Evolutionary conservation across 768 basidiomycete species (phyloP).

Genomic region (Xerocomellus dryophilus): DNA sequence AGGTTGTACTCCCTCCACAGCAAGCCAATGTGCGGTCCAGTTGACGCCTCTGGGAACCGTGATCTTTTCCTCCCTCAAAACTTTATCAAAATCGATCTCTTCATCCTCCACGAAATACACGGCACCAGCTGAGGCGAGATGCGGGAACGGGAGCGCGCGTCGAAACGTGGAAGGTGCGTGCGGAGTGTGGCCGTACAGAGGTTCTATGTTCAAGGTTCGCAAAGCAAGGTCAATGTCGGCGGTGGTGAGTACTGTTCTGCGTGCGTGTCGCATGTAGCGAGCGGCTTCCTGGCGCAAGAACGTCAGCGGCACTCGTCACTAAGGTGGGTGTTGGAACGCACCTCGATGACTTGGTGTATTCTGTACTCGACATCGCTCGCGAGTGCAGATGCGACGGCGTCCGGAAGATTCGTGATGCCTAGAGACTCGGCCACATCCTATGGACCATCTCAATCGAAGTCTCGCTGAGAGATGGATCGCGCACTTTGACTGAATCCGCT

Average conservation of each 20-base stretch:
- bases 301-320: not conserved
- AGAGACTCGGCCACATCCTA: conserved; percentile 92
- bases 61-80: conserved; percentile 83
- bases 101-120: conserved; percentile 96
- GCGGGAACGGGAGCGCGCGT: conserved; percentile 46
- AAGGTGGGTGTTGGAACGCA: conserved; percentile 29
- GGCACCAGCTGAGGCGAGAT: conserved; percentile 51
- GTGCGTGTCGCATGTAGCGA: conserved; percentile 93
- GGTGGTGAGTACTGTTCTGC: conserved; percentile 85
- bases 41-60: conserved; percentile 73
- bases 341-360: conserved; percentile 92
- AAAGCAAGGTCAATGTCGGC: conserved; percentile 92
- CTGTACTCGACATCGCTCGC: conserved; percentile 98
- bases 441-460: conserved; percentile 11
- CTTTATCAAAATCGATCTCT: conserved; percentile 93
- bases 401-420: conserved; percentile 70
- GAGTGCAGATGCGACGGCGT: conserved; percentile 75
- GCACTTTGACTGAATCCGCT: conserved; percentile 59
- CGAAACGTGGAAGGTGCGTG: conserved; percentile 37
- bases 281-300: conserved; percentile 65
- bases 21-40: conserved; percentile 97
- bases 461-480: conserved; percentile 16
- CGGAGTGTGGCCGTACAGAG: conserved; percentile 65
- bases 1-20: conserved; percentile 96
- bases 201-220: conserved; percentile 93